These are phyloP conservation scores for Nephelium lappaceum DNA, from an alignment of 345 rosid species.

Conservation along the genomic window DNA sequence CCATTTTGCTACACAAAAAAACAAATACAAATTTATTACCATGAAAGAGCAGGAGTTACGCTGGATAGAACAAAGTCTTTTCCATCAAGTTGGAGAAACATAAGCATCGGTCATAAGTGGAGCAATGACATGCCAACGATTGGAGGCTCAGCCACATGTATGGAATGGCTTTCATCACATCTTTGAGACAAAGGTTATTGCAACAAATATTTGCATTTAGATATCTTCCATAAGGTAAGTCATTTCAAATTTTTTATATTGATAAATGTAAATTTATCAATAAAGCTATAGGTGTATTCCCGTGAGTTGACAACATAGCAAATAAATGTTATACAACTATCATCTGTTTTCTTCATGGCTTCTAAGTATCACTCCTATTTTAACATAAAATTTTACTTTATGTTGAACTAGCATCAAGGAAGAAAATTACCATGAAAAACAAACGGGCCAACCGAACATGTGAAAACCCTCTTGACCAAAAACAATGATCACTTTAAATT, in stretches of 20 bases:
- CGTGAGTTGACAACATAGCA: not conserved
- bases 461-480: not conserved
- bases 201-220: not conserved
- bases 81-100: not conserved
- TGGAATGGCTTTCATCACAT: not conserved
- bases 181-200: not conserved
- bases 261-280: not conserved
- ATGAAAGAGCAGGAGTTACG: not conserved
- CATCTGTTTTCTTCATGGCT: too few relatives aligned
- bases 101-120: too few relatives aligned
- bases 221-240: not conserved
- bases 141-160: not conserved
- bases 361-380: too few relatives aligned
- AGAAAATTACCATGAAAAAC: too few relatives aligned
- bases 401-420: too few relatives aligned
- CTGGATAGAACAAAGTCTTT: not conserved
- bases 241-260: not conserved
- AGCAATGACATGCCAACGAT: not conserved
- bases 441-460: not conserved
- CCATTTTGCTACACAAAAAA: constrained; percentile 64
- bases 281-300: not conserved
- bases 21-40: not conserved
- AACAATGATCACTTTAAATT: not conserved
- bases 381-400: too few relatives aligned
- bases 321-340: not conserved